phyloP scores from a whole-genome alignment of 2,329 filamentous ascomycete species.

The Trichoderma atroviride region DNA sequence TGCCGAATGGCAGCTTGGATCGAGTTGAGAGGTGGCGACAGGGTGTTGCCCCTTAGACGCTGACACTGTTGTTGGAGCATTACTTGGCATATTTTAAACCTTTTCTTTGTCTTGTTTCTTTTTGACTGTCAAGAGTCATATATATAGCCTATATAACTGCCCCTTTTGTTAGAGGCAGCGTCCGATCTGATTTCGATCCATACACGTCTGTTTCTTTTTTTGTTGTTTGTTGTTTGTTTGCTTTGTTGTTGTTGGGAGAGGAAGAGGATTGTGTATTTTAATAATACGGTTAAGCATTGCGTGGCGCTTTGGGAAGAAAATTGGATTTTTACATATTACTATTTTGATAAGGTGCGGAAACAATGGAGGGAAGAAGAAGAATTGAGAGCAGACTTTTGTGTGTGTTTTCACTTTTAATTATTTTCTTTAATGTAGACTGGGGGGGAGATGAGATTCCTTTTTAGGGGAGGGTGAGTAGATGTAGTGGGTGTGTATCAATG shows the following conservation, averaged over 20 bases:
- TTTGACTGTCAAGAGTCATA: background rate
- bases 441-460: background rate
- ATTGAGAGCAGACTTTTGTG: background rate
- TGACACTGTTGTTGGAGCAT: background rate
- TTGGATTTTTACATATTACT: background rate
- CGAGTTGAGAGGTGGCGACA: slow-evolving; percentile 50
- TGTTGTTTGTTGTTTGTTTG: background rate
- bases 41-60: slow-evolving; percentile 40
- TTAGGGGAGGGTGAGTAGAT: background rate
- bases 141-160: background rate
- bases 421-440: background rate
- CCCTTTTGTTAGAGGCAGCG: background rate
- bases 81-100: background rate
- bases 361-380: background rate
- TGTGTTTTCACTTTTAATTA: background rate
- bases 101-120: background rate
- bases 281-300: slow-evolving; percentile 21
- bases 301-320: slow-evolving; percentile 16
- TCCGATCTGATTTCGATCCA: background rate
- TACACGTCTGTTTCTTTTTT: background rate
- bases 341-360: background rate
- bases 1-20: slow-evolving; percentile 37
- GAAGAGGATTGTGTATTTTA: background rate
- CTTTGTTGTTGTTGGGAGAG: background rate
- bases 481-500: slow-evolving; percentile 11